Evolutionary conservation across 768 basidiomycete species (phyloP), one percentile per base, ranked within the genome.

Genomic region (Cystobasidium tubakii): DNA sequence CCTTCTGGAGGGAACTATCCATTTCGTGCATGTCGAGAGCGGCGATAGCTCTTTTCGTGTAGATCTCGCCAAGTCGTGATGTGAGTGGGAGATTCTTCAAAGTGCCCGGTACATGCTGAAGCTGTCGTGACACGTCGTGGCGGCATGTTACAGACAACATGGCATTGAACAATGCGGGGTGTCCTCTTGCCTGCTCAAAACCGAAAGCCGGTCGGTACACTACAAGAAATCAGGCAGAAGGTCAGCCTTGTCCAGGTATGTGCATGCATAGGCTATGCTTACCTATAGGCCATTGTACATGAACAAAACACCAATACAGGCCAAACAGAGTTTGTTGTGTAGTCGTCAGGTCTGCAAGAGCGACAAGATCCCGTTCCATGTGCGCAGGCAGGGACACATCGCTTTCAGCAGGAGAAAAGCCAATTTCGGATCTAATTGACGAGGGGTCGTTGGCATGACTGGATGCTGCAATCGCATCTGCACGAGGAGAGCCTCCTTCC

Each of bases 211-310:
- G 57, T 60, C 57, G 25, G 27, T 60, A 60, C 13, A 60, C 57
- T 60, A 25, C 57, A 29, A 29, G 9, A 6, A 15, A 29, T 60
- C 33, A 34, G 29, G 4, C 15, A 23, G 33, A 4, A 60, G 13
- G n/a, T n/a, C n/a, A n/a, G n/a, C n/a, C n/a, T n/a, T n/a, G n/a
- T n/a, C n/a, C n/a, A n/a, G n/a, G n/a, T n/a, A n/a, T n/a, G n/a
- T n/a, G n/a, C 25, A 15, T 29, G 27, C 27, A 15, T 17, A 34
- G 12, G 21, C 6, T 3, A 60, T 4, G 15, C 57, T 7, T 31
- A 60, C 57, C 57, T 60, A 60, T 60, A 10, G 57, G 57, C 57
- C 57, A 60, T 29, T 60, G 57, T 17, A 34, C 29, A 31, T 60
- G 57, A 6, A 60, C 57, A 60, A 60, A 60, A 29, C 57, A 60